Evolutionary conservation across 768 basidiomycete genomes (phyloP).

Genomic region (Phanerodontia chrysosporium): DNA sequence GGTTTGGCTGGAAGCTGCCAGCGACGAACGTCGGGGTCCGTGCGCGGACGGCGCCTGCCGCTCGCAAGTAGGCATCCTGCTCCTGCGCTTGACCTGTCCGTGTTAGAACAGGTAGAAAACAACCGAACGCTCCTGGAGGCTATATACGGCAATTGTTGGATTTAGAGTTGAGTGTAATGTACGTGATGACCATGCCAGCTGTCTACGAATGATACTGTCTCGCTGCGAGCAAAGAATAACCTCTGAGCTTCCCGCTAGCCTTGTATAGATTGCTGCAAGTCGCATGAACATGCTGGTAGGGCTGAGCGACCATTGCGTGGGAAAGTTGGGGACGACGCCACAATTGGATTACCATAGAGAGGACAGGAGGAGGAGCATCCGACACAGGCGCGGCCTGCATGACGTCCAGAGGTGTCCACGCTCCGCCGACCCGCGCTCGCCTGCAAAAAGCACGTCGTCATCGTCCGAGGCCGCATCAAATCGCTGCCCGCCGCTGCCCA

Average conservation of each 20-base stretch:
- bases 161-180: neutral
- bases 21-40: slow-evolving; percentile 15
- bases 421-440: neutral
- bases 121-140: neutral
- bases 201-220: neutral
- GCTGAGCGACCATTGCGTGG: no score
- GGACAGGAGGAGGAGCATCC: no score
- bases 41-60: neutral
- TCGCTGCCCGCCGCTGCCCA: neutral
- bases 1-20: slow-evolving; percentile 40
- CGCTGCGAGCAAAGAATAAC: no score
- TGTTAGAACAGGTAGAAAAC: neutral
- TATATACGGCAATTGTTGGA: neutral
- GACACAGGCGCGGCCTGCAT: no score
- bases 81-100: neutral
- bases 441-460: neutral
- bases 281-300: no score
- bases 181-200: neutral
- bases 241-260: no score
- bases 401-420: no score
- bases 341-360: no score
- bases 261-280: no score
- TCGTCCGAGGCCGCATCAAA: slow-evolving; percentile 1
- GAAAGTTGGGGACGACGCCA: no score
- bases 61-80: neutral